Conservation (phyloP, 495 filamentous ascomycete species). For the Echria macrotheca region DNA sequence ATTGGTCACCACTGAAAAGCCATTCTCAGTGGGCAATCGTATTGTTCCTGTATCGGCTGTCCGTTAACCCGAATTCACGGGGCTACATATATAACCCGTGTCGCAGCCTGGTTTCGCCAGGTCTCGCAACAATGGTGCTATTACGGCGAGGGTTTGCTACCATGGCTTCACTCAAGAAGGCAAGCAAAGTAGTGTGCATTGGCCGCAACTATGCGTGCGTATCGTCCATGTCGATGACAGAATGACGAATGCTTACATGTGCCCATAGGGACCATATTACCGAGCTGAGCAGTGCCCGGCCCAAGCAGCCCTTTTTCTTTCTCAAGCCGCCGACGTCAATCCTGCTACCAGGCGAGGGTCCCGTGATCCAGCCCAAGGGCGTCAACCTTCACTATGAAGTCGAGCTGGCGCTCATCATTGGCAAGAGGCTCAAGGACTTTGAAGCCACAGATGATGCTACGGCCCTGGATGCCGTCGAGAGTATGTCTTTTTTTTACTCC, state of each 20-base stretch:
- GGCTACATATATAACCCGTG: slow-evolving; percentile 9
- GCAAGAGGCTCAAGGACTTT: slow-evolving; percentile 69
- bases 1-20: neutral
- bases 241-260: slow-evolving; percentile 15
- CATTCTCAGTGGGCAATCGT: neutral
- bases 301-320: slow-evolving; percentile 98
- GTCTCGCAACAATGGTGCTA: slow-evolving; percentile 26
- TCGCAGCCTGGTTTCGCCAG: neutral
- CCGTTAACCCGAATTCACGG: neutral
- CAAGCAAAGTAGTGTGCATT: slow-evolving; percentile 91
- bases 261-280: slow-evolving; percentile 76
- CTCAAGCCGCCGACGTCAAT: slow-evolving; percentile 85
- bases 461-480: slow-evolving; percentile 57
- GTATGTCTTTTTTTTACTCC: slow-evolving; percentile 34
- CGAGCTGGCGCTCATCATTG: slow-evolving; percentile 83
- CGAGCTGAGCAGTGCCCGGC: slow-evolving; percentile 79
- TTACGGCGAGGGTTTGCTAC: slow-evolving; percentile 43
- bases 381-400: slow-evolving; percentile 91
- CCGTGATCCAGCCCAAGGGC: slow-evolving; percentile 77
- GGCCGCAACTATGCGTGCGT: slow-evolving; percentile 94
- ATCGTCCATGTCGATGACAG: neutral
- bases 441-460: slow-evolving; percentile 57
- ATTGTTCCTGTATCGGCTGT: slow-evolving; percentile 1
- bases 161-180: slow-evolving; percentile 60
- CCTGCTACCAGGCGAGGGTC: slow-evolving; percentile 67